A percentile compares a stretch with the other conserved stretches of the same genome.
Evolutionary conservation across 495 filamentous ascomycete genomes (phyloP).

Genomic region (Talaromyces proteolyticus): DNA sequence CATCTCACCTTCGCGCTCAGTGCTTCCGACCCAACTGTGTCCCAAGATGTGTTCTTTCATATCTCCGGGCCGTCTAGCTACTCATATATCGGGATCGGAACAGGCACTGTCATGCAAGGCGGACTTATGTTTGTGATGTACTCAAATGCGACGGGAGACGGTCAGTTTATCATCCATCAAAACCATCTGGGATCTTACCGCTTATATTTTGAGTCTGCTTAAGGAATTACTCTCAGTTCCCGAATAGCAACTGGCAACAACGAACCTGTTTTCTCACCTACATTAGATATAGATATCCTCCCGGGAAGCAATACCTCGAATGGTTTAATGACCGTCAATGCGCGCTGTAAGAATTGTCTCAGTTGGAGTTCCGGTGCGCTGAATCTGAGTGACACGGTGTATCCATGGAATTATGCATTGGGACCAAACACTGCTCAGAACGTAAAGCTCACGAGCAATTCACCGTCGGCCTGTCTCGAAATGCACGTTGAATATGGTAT

Average conservation of each 20-base stretch:
- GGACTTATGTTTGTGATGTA: background rate
- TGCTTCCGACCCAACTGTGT: conserved; percentile 3
- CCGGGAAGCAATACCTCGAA: conserved; percentile 36
- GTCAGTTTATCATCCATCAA: background rate
- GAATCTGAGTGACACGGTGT: conserved; percentile 24
- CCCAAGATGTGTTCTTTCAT: conserved; percentile 3
- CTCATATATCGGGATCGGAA: conserved; percentile 4
- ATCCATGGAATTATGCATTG: conserved; percentile 51
- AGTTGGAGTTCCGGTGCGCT: conserved; percentile 34
- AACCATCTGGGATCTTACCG: background rate
- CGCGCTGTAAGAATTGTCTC: conserved; percentile 41
- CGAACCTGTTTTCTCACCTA: conserved; percentile 39
- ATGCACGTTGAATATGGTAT: conserved; percentile 41
- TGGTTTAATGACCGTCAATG: conserved; percentile 37
- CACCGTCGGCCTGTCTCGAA: conserved; percentile 29
- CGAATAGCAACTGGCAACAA: conserved; percentile 34
- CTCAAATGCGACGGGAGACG: conserved; percentile 2
- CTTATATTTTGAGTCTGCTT: background rate
- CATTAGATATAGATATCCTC: conserved; percentile 29
- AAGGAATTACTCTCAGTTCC: conserved; percentile 37
- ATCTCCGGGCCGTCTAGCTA: conserved; percentile 6
- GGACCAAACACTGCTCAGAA: conserved; percentile 28
- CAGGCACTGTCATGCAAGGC: conserved; percentile 5
- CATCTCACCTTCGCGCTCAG: conserved; percentile 4
- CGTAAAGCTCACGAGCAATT: conserved; percentile 28